Conservation (phyloP, 352 stramenopile genomes). For the Phytophthora idaei region DNA sequence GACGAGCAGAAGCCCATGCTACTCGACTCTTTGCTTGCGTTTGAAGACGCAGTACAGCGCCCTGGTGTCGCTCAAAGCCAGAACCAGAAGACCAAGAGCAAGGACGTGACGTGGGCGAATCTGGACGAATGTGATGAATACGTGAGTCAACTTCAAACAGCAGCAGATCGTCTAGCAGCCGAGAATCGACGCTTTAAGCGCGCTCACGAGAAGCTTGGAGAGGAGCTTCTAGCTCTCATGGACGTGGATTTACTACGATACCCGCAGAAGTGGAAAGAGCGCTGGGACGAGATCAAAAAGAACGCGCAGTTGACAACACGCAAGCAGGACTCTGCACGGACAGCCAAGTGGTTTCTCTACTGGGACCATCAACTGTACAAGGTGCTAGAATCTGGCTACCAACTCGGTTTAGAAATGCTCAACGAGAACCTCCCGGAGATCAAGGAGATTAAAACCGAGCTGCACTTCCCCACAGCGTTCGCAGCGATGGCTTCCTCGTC, state of each 20-base stretch:
- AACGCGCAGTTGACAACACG: constrained; percentile 66
- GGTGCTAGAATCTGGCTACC: constrained; percentile 92
- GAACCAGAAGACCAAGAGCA: constrained; percentile 51
- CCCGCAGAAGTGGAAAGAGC: constrained; percentile 87
- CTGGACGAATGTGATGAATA: constrained; percentile 93
- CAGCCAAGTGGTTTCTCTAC: constrained; percentile 91
- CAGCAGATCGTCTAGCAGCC: constrained; percentile 83
- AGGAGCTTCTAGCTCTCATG: constrained; percentile 86
- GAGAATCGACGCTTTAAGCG: constrained; percentile 93
- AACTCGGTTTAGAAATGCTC: constrained; percentile 93
- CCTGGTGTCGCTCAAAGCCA: constrained; percentile 55
- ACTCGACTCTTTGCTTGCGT: constrained; percentile 91
- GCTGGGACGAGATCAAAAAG: constrained; percentile 85
- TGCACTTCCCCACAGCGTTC: constrained; percentile 59
- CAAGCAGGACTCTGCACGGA: constrained; percentile 84
- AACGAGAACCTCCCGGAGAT: constrained; percentile 94
- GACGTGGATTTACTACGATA: constrained; percentile 91
- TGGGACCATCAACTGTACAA: constrained; percentile 98
- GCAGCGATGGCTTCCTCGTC: constrained; percentile 5
- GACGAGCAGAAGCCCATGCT: constrained; percentile 95
- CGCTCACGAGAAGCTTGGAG: constrained; percentile 81
- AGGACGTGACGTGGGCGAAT: constrained; percentile 91
- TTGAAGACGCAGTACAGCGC: constrained; percentile 87
- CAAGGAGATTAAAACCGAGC: constrained; percentile 82
- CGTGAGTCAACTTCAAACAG: constrained; percentile 91